phyloP scores from a whole-genome alignment of 371 early-diverging fungal genomes.

The Actinomucor elegans region DNA sequence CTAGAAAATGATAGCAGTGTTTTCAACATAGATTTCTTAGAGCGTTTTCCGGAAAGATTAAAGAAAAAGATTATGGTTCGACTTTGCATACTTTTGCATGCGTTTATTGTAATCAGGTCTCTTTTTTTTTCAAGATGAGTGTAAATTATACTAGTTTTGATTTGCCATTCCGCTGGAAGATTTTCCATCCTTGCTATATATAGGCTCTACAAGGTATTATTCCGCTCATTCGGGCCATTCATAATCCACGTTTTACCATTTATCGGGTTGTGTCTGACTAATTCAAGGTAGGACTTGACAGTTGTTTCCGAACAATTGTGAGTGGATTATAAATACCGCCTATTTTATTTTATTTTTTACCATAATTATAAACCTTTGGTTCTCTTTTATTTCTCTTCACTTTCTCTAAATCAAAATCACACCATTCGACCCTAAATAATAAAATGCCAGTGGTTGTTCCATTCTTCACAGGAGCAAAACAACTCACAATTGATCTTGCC shows the following conservation, averaged over 20 bases:
- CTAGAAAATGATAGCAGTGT: constrained; percentile 19
- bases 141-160: neutral
- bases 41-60: neutral
- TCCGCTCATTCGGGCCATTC: neutral
- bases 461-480: constrained; percentile 39
- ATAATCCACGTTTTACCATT: no score
- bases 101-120: neutral
- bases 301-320: neutral
- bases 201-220: no score
- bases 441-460: constrained; percentile 37
- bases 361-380: neutral
- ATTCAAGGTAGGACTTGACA: neutral
- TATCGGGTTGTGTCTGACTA: neutral
- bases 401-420: neutral
- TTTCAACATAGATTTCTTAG: neutral
- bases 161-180: constrained; percentile 8
- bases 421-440: neutral
- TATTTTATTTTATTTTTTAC: neutral
- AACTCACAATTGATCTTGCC: constrained; percentile 46
- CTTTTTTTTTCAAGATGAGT: neutral
- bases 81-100: no score
- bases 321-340: neutral
- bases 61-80: neutral
- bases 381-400: neutral
- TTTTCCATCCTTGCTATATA: no score